Evolutionary conservation across 805 yeast genomes (phyloP), one percentile per base, ranked within the genome.

Genomic region (Hanseniaspora mollemarum): DNA sequence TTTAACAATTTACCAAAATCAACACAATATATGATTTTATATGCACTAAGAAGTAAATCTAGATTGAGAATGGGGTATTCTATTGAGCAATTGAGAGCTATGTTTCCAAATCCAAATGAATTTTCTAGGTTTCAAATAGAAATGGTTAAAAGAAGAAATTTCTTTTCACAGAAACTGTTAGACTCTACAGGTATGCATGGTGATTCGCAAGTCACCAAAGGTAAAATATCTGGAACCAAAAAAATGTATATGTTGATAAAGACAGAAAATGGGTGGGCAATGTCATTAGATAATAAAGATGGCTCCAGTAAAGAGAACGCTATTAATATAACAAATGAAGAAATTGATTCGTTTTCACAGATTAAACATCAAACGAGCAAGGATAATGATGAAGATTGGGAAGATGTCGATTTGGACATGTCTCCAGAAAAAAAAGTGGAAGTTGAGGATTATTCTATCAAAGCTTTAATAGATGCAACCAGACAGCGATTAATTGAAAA

Each of bases 51-150:
- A 52, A 67, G 87, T 24, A 74, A 87, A 54, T 88, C 96, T 0
- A 69, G 99, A 53, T 73, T 92, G 62, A 78, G 99, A 67, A 81
- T 92, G 95, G 99, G 99, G 1, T 88, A 84, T 60, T 72, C 90
- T 0, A 85, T 87, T 52, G 87, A 84, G n/a, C 96, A 92, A 60
- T 69, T 92, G 32, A 84, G 85, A 56, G 68, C 75, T 4, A 67
- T 87, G 50, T 92, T 90, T 58, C 94, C 96, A 0, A 73, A 84
- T 59, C 78, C 88, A 49, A 73, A 85, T 77, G 96, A 87, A 54
- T 92, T 92, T 59, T 87, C 96, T 16, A 81, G 76, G 58, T 92
- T 92, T 63, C 99, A 92, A 63, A 85, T 92, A 54, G 80, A 84
- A 58, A 84, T 90, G 76, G 97, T 92, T 0, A 83, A 86, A 57